Evolutionary conservation across 306 rosid genomes (phyloP).

Genomic region (Bauhinia variegata): DNA sequence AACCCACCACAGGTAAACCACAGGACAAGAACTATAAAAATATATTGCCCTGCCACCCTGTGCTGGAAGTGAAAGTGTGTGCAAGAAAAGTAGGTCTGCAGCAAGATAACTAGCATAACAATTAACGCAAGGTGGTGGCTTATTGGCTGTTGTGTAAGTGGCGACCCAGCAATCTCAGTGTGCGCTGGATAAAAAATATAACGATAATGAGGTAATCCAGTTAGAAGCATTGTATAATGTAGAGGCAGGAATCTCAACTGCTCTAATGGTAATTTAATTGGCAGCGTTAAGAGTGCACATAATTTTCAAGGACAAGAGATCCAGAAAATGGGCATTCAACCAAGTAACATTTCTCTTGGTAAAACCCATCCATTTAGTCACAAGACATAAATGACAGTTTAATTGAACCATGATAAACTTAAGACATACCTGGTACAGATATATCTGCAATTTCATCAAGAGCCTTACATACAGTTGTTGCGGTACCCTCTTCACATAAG

Average conservation of each 20-base stretch:
- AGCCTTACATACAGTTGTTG: slow-evolving; percentile 80
- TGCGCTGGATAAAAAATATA: not conserved
- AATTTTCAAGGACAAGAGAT: not conserved
- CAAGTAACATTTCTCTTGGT: slow-evolving; percentile 10
- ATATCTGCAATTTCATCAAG: slow-evolving; percentile 94
- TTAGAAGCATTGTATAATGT: not conserved
- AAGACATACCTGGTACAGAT: slow-evolving; percentile 75
- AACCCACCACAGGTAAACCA: slow-evolving; percentile 6
- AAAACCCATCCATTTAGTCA: slow-evolving; percentile 8
- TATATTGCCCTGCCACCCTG: too few relatives aligned
- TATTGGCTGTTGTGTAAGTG: not conserved
- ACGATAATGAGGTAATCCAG: not conserved
- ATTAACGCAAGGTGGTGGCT: not conserved
- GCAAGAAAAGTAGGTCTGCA: too few relatives aligned
- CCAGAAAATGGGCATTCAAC: slow-evolving; percentile 12
- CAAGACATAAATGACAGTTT: slow-evolving; percentile 26
- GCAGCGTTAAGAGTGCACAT: slow-evolving; percentile 15
- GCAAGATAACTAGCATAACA: slow-evolving; percentile 21
- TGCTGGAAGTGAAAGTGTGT: too few relatives aligned
- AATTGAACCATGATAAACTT: slow-evolving; percentile 23
- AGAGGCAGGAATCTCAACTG: not conserved
- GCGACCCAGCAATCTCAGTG: slow-evolving; percentile 11
- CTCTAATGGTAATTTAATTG: not conserved
- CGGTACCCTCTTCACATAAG: slow-evolving; percentile 95
- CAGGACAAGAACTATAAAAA: too few relatives aligned